Evolutionary conservation across 352 stramenopile species (phyloP).

Genomic region (Phytophthora lateralis): DNA sequence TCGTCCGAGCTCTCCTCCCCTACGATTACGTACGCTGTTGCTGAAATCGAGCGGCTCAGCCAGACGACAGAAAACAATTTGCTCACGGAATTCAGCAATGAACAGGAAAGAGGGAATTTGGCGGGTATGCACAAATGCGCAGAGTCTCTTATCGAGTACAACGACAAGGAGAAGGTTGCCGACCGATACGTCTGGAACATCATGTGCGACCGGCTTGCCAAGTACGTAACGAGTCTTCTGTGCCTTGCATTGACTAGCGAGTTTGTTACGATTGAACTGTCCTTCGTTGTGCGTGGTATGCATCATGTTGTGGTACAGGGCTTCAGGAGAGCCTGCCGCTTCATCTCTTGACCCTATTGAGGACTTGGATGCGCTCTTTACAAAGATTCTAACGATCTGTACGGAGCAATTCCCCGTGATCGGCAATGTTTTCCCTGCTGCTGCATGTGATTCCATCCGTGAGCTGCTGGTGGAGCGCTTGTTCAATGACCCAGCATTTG

Average conservation of each 20-base stretch:
- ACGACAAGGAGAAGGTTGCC: constrained; percentile 81
- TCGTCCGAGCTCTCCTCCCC: constrained; percentile 72
- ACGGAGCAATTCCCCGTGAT: constrained; percentile 77
- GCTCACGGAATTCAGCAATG: constrained; percentile 73
- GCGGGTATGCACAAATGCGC: constrained; percentile 62
- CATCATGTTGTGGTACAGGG: constrained; percentile 15
- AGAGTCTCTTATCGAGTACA: constrained; percentile 80
- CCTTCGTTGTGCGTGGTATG: neutral
- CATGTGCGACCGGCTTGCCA: constrained; percentile 72
- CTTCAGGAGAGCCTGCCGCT: constrained; percentile 19
- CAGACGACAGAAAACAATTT: constrained; percentile 80
- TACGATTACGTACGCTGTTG: constrained; percentile 55
- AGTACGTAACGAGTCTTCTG: constrained; percentile 24
- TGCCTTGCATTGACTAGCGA: neutral
- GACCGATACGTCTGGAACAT: constrained; percentile 89
- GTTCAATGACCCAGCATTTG: constrained; percentile 83
- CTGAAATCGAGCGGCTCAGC: constrained; percentile 75
- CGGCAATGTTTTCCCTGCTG: constrained; percentile 56
- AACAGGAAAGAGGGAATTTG: constrained; percentile 61
- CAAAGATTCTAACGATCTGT: constrained; percentile 65
- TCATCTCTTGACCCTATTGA: constrained; percentile 62
- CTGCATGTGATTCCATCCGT: constrained; percentile 48
- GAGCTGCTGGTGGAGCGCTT: constrained; percentile 74
- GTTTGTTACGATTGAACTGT: neutral
- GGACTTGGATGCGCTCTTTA: constrained; percentile 66